These are phyloP conservation scores for Thermothielavioides terrestris DNA, from an alignment of 495 filamentous ascomycete genomes.

Conservation along the genomic window DNA sequence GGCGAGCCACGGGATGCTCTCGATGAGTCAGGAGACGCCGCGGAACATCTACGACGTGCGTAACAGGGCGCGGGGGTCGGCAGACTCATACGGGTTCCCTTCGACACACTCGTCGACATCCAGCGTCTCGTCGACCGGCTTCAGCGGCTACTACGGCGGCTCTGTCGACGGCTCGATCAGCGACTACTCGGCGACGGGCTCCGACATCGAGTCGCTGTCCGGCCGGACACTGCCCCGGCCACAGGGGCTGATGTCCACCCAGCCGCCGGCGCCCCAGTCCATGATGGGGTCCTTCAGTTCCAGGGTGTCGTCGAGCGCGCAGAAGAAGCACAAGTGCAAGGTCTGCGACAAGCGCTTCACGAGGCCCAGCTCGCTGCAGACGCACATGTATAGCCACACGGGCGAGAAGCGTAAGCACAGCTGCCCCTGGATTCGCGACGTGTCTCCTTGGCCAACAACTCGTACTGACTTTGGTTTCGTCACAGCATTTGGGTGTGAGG, in stretches of 20 bases:
- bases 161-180: conserved; percentile 87
- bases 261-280: conserved; percentile 78
- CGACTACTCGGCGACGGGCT: conserved; percentile 89
- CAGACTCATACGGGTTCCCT: conserved; percentile 92
- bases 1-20: conserved; percentile 77
- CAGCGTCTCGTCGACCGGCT: conserved; percentile 77
- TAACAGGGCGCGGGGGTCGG: conserved; percentile 50
- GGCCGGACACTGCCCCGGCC: conserved; percentile 80
- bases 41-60: conserved; percentile 76
- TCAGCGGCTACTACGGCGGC: conserved; percentile 69
- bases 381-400: conserved; percentile 98
- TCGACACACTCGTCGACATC: conserved; percentile 86
- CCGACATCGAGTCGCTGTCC: conserved; percentile 65
- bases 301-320: conserved; percentile 88
- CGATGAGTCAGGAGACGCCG: conserved; percentile 85
- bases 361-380: conserved; percentile 89
- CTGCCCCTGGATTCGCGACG: neutral
- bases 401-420: conserved; percentile 92
- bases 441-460: neutral
- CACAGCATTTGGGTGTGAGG: conserved; percentile 84
- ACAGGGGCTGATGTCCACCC: conserved; percentile 55
- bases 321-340: conserved; percentile 99
- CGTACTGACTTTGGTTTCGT: conserved; percentile 21
- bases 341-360: conserved; percentile 99
- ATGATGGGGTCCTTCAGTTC: conserved; percentile 99